Base-by-base conservation (phyloP, 2,329 filamentous ascomycete genomes). In the Fusarium annulatum region DNA sequence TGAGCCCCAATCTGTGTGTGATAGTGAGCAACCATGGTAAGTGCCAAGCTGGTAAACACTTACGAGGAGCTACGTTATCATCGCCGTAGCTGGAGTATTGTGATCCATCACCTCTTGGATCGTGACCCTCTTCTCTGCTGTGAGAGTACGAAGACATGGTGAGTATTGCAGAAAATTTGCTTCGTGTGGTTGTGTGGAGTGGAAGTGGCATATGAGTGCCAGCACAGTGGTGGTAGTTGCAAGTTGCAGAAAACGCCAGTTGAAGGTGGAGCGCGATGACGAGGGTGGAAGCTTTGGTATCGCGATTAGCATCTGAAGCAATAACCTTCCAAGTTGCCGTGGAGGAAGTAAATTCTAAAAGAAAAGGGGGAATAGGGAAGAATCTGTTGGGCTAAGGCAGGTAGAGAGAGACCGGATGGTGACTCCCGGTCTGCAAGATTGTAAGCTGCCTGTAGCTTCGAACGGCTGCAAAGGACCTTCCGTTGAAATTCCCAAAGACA, bases 61-160 rank as follows among this genome's bases (percentile, higher is more conserved):
- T 51, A 34, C 30, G 8, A 23, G 16, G 8, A 3, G 48, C n/a
- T 11, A 23, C 30, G 16, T 23, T 23, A 1, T 10, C 8, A 6
- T 19, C 10, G 2, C 11, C 16, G 16, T 51, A 8, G 30, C 48
- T 23, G n/a, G 48, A 5, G 11, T 10, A 36, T 5, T 52, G 48
- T 1, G 16, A 7, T 52, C 11, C 16, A 26, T 7, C 6, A 3
- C 26, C 11, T 7, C 48, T 8, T 21, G 1, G 18, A 2, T 12
- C 7, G 18, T 0, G 16, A 2, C 3, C 49, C 3, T 39, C 23
- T 38, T 28, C 34, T 11, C 30, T 34, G 11, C 7, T 19, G 16
- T 5, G 9, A 19, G 2, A 26, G 16, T 10, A 36, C 5, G 14
- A 53, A 53, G 34, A 28, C 51, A 53, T 53, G 14, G 7, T n/a